phyloP scores from a whole-genome alignment of 192 early-diverging fungal species.

The Chytriomyces sp. region DNA sequence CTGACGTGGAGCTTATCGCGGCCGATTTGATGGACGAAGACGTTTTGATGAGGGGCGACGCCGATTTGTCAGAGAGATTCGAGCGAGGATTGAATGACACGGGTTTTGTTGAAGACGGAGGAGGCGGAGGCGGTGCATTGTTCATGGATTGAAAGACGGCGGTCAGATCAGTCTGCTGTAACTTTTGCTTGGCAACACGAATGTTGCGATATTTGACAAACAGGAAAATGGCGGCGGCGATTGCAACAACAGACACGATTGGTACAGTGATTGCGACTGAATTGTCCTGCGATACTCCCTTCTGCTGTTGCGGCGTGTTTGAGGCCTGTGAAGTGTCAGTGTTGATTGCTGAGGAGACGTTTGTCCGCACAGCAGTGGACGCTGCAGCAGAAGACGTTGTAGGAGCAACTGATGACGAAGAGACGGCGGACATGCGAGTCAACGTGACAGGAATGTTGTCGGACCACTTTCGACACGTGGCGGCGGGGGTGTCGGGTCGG shows the following conservation, averaged over 20 bases:
- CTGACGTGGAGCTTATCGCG: not conserved
- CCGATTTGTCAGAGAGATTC: not conserved
- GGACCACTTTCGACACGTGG: no score
- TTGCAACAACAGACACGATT: not conserved
- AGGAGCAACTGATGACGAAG: no score
- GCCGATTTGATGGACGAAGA: not conserved
- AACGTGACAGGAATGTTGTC: no score
- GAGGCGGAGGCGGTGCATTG: not conserved
- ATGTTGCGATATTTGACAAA: not conserved
- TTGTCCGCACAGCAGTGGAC: no score
- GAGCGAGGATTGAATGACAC: no score
- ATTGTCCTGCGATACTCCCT: not conserved
- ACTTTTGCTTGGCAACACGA: not conserved
- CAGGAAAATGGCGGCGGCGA: not conserved
- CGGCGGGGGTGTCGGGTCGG: no score
- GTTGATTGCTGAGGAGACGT: no score
- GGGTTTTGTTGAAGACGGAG: no score
- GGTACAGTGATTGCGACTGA: slow-evolving; percentile 3
- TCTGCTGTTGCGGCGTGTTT: not conserved
- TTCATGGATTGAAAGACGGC: not conserved
- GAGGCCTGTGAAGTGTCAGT: not conserved
- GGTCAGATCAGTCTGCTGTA: not conserved
- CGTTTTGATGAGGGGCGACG: not conserved
- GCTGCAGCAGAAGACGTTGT: no score
- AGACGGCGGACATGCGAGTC: no score